These are phyloP conservation scores for Aspergillus haitiensis DNA, from an alignment of 495 filamentous ascomycete genomes.

Conservation along the genomic window DNA sequence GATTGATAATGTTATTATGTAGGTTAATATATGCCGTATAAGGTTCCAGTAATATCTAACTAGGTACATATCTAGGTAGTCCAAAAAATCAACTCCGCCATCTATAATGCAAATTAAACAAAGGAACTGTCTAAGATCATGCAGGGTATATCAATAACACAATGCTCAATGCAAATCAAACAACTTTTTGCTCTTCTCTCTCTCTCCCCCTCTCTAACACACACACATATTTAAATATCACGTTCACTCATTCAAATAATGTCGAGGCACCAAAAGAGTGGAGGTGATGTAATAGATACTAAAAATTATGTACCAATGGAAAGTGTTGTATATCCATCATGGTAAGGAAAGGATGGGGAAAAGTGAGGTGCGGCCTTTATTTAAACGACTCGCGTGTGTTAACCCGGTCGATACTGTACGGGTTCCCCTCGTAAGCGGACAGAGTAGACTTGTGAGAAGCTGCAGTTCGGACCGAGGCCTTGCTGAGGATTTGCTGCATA, in stretches of 20 bases:
- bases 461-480: constrained; percentile 35
- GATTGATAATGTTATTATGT: neutral
- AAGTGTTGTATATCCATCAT: neutral
- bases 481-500: constrained; percentile 35
- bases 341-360: neutral
- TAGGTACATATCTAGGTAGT: constrained; percentile 3
- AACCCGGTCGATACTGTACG: constrained; percentile 48
- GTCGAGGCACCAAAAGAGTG: neutral
- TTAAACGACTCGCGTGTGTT: constrained; percentile 49
- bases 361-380: constrained; percentile 4
- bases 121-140: constrained; percentile 14
- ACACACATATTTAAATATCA: constrained; percentile 10
- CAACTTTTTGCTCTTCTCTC: constrained; percentile 18
- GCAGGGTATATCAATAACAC: constrained; percentile 30
- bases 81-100: constrained; percentile 14
- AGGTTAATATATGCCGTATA: neutral
- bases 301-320: constrained; percentile 26
- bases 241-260: constrained; percentile 17
- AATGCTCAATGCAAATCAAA: constrained; percentile 12
- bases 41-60: constrained; percentile 1
- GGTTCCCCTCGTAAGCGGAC: constrained; percentile 45
- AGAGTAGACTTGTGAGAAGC: constrained; percentile 26
- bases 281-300: constrained; percentile 20
- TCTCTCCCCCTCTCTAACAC: constrained; percentile 9
- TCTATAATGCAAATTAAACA: constrained; percentile 21